Evolutionary conservation across 805 yeast genomes (phyloP).

Genomic region (Starmera dryadoides): DNA sequence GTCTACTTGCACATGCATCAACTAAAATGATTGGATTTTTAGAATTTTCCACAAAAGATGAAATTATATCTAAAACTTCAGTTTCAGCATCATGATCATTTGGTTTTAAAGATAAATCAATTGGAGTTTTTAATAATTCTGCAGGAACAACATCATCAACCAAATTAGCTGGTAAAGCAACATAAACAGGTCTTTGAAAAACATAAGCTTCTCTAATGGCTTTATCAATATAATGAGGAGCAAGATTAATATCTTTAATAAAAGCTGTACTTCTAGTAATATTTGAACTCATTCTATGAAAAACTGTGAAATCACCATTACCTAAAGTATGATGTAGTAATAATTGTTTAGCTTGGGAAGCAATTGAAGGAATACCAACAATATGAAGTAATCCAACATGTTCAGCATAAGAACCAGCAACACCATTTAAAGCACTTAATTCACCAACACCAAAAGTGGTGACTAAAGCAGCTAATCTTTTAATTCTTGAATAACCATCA

Average conservation of each 20-base stretch:
- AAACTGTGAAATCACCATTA: conserved; percentile 74
- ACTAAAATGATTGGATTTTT: conserved; percentile 69
- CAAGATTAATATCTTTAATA: conserved; percentile 55
- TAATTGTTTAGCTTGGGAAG: conserved; percentile 65
- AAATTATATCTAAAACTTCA: conserved; percentile 50
- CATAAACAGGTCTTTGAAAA: conserved; percentile 73
- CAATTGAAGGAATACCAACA: conserved; percentile 78
- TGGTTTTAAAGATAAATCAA: conserved; percentile 50
- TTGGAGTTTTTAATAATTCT: conserved; percentile 50
- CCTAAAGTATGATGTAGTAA: conserved; percentile 80
- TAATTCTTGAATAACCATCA: conserved; percentile 81
- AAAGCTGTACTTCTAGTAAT: conserved; percentile 62
- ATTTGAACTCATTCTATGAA: conserved; percentile 70
- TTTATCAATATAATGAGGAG: conserved; percentile 67
- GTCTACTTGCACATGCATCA: conserved; percentile 85
- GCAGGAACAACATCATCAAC: conserved; percentile 60
- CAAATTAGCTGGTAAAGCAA: conserved; percentile 78
- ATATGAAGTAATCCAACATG: conserved; percentile 81
- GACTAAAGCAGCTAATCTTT: conserved; percentile 64
- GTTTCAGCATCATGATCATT: conserved; percentile 56
- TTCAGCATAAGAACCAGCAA: conserved; percentile 86
- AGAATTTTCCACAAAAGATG: conserved; percentile 48
- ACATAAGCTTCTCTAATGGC: conserved; percentile 66
- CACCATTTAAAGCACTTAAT: conserved; percentile 74
- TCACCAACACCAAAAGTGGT: conserved; percentile 94